Base-by-base conservation (phyloP, 2,329 filamentous ascomycete species). In the Sporothrix mexicana region DNA sequence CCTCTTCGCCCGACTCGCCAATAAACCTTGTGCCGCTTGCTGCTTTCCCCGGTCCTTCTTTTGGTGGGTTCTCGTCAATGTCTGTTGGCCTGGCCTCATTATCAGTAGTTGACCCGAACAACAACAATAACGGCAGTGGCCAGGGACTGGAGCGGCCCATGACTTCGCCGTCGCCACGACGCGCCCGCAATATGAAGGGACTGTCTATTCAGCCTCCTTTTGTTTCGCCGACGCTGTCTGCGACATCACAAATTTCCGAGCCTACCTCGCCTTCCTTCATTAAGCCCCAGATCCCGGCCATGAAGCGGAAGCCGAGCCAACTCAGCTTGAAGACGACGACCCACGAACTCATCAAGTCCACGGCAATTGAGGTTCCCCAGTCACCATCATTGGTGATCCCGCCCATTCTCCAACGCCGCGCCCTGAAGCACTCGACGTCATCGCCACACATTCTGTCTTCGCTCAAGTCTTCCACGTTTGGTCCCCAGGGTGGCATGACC, bases 1-100 rank as follows among this genome's bases (percentile, higher is more conserved):
- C 92, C 70, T 94, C 95, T 25, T 98, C 95, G 0, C 95, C 95
- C 9, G 95, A 98, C 81, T 98, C 96, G 2, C 93, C 94, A 1
- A 85, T 92, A 71, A 92, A 92, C 72, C 85, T 94, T 72, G 88
- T 92, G 72, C 90, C 93, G 2, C 85, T 93, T 61, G 90, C 88
- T 67, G 90, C 90, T 15, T 94, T 92, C 77, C 86, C 90, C 0
- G 86, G 88, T 4, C 88, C 90, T 7, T 85, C 85, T 3, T 90
- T 91, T 75, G 84, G 84, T 73, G 80, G 81, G 67, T 78, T 85
- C 71, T 78, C 82, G 3, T 81, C 82, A 70, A 84, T 85, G 84
- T 83, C 84, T 78, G 43, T 15, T 13, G 72, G 69, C 17, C 41
- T 76, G 36, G 66, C 74, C 1, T 82, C 81, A 78, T 83, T 87